phyloP scores from a whole-genome alignment of 2,329 filamentous ascomycete species.

The Neoscytalidium dimidiatum region DNA sequence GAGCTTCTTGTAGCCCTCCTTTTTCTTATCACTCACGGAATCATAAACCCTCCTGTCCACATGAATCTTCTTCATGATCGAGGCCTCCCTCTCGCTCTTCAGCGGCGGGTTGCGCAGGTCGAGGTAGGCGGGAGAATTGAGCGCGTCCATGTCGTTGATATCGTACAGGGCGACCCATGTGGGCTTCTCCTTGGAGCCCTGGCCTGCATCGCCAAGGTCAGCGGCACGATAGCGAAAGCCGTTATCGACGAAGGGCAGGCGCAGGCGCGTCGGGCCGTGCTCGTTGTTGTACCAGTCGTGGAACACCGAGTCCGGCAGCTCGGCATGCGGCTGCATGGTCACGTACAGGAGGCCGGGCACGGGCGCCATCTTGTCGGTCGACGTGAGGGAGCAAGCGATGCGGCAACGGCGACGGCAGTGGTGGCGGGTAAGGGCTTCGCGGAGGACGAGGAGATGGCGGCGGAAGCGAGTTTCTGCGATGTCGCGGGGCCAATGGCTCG shows the following conservation, averaged over 20 bases:
- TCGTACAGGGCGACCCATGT: slow-evolving; percentile 82
- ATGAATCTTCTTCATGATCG: slow-evolving; percentile 65
- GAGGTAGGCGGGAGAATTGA: slow-evolving; percentile 71
- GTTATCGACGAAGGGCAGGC: slow-evolving; percentile 72
- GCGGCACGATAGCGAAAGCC: slow-evolving; percentile 76
- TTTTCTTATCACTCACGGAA: slow-evolving; percentile 56
- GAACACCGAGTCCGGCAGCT: slow-evolving; percentile 68
- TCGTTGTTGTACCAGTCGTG: slow-evolving; percentile 96
- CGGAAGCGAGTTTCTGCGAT: background rate
- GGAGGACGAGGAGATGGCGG: background rate
- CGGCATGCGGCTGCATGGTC: slow-evolving; percentile 76
- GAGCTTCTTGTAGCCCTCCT: slow-evolving; percentile 59
- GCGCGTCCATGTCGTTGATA: slow-evolving; percentile 70
- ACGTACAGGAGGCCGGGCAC: slow-evolving; percentile 76
- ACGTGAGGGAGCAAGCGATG: background rate
- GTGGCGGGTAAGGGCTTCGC: background rate
- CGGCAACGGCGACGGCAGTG: background rate
- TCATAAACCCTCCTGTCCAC: slow-evolving; percentile 74
- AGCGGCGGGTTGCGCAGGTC: slow-evolving; percentile 59
- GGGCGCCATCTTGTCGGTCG: slow-evolving; percentile 39
- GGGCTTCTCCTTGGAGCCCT: slow-evolving; percentile 52
- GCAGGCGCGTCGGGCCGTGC: slow-evolving; percentile 79
- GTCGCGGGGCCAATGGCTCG: slow-evolving; percentile 9
- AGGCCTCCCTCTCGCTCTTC: slow-evolving; percentile 61
- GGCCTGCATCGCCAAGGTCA: slow-evolving; percentile 50